Conservation (phyloP, 2,329 filamentous ascomycete genomes). For the Exophiala viscosa region DNA sequence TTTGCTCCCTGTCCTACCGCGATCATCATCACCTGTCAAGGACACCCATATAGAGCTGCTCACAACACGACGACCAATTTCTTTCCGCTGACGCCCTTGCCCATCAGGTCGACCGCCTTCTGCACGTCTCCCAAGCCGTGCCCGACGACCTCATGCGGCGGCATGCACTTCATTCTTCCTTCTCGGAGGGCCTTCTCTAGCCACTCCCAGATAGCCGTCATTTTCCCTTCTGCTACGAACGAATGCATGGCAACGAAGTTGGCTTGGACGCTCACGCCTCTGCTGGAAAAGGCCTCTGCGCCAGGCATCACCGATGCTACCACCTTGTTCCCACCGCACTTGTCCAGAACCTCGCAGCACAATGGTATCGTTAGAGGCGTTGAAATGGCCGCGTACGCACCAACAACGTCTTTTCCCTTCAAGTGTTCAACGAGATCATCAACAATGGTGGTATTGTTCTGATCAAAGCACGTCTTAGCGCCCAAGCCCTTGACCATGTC, state of each 20-base stretch:
- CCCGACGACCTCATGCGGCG: conserved; percentile 37
- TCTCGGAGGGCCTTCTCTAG: conserved; percentile 30
- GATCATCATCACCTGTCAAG: too few relatives aligned
- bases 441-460: conserved; percentile 30
- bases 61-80: conserved; percentile 35
- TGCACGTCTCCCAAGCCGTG: conserved; percentile 38
- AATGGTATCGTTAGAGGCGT: conserved; percentile 8
- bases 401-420: conserved; percentile 8
- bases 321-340: conserved; percentile 1
- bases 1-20: too few relatives aligned
- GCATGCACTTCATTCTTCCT: conserved; percentile 31
- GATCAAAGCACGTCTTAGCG: conserved; percentile 44
- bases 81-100: conserved; percentile 38
- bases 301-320: conserved; percentile 12
- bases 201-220: conserved; percentile 44
- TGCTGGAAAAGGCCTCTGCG: conserved; percentile 2
- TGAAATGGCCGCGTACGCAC: conserved; percentile 17
- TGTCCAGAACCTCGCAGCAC: conserved; percentile 8
- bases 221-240: conserved; percentile 55
- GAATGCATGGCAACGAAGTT: conserved; percentile 44
- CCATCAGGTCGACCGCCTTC: conserved; percentile 35
- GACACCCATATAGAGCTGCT: too few relatives aligned
- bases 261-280: conserved; percentile 7
- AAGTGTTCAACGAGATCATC: conserved; percentile 13
- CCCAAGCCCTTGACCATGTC: conserved; percentile 43